These are phyloP conservation scores for Backusella sp. DNA, from an alignment of 192 early-diverging fungal species.

Conservation along the genomic window DNA sequence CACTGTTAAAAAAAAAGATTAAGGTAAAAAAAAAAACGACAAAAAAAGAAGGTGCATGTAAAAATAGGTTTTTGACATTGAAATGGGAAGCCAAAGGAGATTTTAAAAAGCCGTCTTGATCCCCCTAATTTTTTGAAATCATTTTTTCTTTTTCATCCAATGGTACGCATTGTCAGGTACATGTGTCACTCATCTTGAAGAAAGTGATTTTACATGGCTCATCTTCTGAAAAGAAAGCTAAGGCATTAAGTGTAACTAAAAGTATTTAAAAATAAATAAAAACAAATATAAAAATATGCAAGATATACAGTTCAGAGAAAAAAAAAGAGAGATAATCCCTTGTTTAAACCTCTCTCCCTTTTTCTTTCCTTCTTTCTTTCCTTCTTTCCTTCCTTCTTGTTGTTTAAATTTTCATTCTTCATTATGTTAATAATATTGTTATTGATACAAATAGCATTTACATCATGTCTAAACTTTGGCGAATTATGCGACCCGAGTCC, in stretches of 20 bases:
- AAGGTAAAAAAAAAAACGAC: background rate
- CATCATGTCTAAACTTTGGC: slow-evolving; percentile 3
- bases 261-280: background rate
- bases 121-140: background rate
- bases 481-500: slow-evolving; percentile 12
- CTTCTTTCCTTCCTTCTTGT: background rate
- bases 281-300: background rate
- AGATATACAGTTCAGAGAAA: background rate
- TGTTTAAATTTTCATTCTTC: background rate
- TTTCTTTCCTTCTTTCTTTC: background rate
- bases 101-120: background rate
- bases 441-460: background rate
- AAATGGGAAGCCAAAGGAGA: background rate
- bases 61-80: background rate
- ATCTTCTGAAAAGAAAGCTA: background rate
- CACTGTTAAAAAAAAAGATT: too few species aligned
- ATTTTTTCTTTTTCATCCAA: background rate
- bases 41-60: background rate
- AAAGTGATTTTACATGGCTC: background rate
- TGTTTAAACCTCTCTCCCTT: background rate
- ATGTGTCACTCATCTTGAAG: background rate
- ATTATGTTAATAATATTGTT: background rate
- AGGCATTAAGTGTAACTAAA: background rate
- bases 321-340: background rate
- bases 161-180: background rate